phyloP scores from a whole-genome alignment of 192 early-diverging fungal species.

The Podila minutissima region DNA sequence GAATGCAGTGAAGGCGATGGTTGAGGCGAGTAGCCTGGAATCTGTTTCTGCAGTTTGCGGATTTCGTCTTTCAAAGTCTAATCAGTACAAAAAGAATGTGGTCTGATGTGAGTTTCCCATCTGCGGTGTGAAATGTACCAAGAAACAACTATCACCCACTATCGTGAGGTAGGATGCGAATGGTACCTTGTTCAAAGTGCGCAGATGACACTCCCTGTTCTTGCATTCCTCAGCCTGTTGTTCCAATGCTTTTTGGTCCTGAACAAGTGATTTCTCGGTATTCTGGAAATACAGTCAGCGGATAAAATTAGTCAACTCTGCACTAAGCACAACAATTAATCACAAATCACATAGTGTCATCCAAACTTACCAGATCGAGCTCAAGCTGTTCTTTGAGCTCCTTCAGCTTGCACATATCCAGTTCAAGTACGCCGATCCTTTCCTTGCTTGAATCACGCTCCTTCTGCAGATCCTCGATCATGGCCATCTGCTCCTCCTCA shows the following conservation, averaged over 20 bases:
- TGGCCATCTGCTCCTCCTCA: background rate
- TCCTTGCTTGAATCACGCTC: background rate
- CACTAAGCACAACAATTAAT: background rate
- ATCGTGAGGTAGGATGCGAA: background rate
- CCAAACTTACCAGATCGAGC: background rate
- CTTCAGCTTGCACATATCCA: background rate
- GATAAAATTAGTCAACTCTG: background rate
- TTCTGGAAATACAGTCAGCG: conserved; percentile 45
- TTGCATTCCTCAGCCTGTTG: conserved; percentile 60
- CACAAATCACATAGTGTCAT: background rate
- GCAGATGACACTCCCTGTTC: conserved; percentile 69
- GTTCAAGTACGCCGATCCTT: background rate
- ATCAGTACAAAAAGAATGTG: background rate
- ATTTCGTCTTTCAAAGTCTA: conserved; percentile 85
- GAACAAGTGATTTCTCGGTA: conserved; percentile 47
- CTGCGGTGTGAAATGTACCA: background rate
- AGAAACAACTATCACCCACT: background rate
- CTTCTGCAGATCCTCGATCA: background rate
- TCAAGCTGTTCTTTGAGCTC: background rate
- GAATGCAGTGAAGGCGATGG: conserved; percentile 27
- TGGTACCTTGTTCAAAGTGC: conserved; percentile 77
- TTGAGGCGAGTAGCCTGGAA: conserved; percentile 21
- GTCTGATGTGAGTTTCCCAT: background rate
- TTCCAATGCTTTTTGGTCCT: conserved; percentile 34
- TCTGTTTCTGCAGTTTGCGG: conserved; percentile 63